Conservation (phyloP, 139 green algal species). For the Spirogloea muscicola region DNA sequence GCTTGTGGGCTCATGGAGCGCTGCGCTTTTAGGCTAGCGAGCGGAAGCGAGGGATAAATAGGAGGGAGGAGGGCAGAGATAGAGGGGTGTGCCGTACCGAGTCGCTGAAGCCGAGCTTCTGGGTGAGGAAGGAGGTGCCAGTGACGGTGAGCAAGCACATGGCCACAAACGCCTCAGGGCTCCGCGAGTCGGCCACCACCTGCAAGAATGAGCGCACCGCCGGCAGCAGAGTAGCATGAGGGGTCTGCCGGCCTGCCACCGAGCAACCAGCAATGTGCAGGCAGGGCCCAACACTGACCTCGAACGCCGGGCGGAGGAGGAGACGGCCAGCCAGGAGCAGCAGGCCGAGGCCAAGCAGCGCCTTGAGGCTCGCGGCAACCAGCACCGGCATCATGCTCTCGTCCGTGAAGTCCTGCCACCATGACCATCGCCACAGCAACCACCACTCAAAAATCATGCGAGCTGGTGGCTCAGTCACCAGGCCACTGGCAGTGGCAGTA, state of each 20-base stretch:
- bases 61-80: too few relatives aligned
- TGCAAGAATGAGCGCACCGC: constrained; percentile 33
- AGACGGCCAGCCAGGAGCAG: constrained; percentile 78
- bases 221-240: neutral
- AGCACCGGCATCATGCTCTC: constrained; percentile 21
- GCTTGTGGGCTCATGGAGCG: too few relatives aligned
- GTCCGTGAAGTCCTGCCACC: constrained; percentile 25
- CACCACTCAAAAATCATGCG: neutral
- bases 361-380: constrained; percentile 60
- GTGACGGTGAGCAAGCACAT: constrained; percentile 88
- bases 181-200: constrained; percentile 71
- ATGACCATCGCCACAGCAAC: neutral
- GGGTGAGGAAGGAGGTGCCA: constrained; percentile 73
- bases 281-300: constrained; percentile 33
- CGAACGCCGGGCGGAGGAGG: constrained; percentile 75
- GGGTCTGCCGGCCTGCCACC: neutral
- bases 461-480: too few relatives aligned
- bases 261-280: neutral
- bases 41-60: too few relatives aligned
- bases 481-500: too few relatives aligned
- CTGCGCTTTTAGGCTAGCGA: too few relatives aligned
- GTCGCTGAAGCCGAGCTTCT: constrained; percentile 81
- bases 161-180: constrained; percentile 87
- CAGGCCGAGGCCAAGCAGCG: constrained; percentile 64
- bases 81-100: too few relatives aligned